These are phyloP conservation scores for Nepenthes alata DNA, from an alignment of 179 eudicot species.

Conservation along the genomic window DNA sequence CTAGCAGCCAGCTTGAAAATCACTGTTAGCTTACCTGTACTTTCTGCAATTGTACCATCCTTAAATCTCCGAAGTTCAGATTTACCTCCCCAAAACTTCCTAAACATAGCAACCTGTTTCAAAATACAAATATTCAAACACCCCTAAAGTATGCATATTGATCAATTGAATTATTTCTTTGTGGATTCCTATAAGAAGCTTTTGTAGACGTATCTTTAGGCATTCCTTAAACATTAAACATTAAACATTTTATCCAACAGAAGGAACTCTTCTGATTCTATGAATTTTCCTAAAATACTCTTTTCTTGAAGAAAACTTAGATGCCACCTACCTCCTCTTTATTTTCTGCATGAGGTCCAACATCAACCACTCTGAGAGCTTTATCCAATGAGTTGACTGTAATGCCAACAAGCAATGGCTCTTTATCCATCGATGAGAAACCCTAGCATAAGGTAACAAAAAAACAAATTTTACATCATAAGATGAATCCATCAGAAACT, in stretches of 20 bases:
- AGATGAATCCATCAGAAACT: too few species aligned
- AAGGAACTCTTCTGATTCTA: too few species aligned
- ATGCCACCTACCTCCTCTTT: conserved; percentile 50
- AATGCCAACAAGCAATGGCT: conserved; percentile 67
- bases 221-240: too few species aligned
- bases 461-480: neutral
- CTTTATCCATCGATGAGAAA: conserved; percentile 47
- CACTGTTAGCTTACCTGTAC: conserved; percentile 46
- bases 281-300: neutral
- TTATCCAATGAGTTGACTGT: conserved; percentile 38
- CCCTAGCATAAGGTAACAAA: conserved; percentile 35
- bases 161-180: too few species aligned
- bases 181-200: too few species aligned
- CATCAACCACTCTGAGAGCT: conserved; percentile 53
- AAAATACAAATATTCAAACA: neutral
- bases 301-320: neutral
- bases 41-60: conserved; percentile 80
- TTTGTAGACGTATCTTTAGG: too few species aligned
- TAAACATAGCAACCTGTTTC: conserved; percentile 47
- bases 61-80: conserved; percentile 64
- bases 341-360: conserved; percentile 80
- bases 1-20: conserved; percentile 7
- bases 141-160: too few species aligned
- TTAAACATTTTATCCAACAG: too few species aligned
- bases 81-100: conserved; percentile 90